Evolutionary conservation across 495 filamentous ascomycete species (phyloP).

Genomic region (Hypoxylon lienhwacheense): DNA sequence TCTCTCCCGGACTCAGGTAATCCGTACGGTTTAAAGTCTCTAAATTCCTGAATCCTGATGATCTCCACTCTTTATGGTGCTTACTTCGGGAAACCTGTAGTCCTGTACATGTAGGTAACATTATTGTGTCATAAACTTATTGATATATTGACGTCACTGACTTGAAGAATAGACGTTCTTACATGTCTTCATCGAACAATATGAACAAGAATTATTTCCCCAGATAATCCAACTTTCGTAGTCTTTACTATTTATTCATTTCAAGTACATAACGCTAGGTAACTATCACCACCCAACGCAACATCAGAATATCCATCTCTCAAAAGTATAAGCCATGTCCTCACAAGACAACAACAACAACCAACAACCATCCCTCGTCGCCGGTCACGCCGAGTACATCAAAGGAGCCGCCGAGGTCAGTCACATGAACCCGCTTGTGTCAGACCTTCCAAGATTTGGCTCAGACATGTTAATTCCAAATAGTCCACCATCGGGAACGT

Average conservation of each 20-base stretch:
- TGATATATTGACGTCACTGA: conserved; percentile 25
- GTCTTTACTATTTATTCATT: too few species aligned
- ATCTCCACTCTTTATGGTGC: conserved; percentile 20
- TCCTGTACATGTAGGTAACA: conserved; percentile 23
- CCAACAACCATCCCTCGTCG: conserved; percentile 45
- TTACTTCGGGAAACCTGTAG: too few species aligned
- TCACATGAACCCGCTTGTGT: neutral
- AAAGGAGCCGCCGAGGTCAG: conserved; percentile 52
- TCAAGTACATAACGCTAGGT: too few species aligned
- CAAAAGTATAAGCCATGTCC: conserved; percentile 18
- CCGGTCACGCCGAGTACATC: conserved; percentile 50
- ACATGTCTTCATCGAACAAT: neutral
- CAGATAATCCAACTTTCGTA: neutral
- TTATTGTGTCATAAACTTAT: conserved; percentile 31
- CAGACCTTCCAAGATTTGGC: neutral
- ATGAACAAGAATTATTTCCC: conserved; percentile 7
- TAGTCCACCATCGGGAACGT: conserved; percentile 46
- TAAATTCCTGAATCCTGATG: conserved; percentile 11
- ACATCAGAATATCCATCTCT: neutral
- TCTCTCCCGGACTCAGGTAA: conserved; percentile 9
- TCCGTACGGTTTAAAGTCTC: too few species aligned
- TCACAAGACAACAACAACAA: conserved; percentile 34
- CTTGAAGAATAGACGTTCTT: neutral
- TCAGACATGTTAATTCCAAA: neutral
- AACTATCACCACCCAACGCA: too few species aligned